Evolutionary conservation across 139 green algal genomes (phyloP).

Genomic region (Spirogloea muscicola): DNA sequence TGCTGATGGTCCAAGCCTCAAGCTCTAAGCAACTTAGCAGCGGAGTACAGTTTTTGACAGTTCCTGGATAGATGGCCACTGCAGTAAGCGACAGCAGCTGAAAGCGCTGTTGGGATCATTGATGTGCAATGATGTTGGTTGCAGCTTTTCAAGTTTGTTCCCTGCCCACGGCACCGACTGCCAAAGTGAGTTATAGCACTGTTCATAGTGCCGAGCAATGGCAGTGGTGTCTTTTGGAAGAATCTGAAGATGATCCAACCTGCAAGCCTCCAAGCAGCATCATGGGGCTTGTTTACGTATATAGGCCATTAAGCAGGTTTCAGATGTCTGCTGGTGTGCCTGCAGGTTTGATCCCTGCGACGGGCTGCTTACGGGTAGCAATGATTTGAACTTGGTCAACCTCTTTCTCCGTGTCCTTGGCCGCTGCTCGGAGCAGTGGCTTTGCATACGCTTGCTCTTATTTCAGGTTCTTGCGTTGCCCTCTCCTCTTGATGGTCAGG

Average conservation of each 20-base stretch:
- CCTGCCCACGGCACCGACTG: slow-evolving; percentile 88
- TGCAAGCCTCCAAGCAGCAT: too few species aligned
- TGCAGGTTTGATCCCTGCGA: slow-evolving; percentile 72
- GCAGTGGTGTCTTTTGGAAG: too few species aligned
- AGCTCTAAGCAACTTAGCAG: not conserved
- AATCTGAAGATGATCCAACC: too few species aligned
- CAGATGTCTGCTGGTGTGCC: too few species aligned
- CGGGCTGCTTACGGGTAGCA: slow-evolving; percentile 67
- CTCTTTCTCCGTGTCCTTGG: slow-evolving; percentile 79
- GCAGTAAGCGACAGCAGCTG: not conserved
- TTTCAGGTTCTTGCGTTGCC: slow-evolving; percentile 60
- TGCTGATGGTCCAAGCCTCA: too few species aligned
- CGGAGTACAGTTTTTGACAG: slow-evolving; percentile 4
- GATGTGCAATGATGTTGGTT: not conserved
- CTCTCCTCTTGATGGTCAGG: not conserved
- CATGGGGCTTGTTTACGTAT: too few species aligned
- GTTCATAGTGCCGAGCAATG: too few species aligned
- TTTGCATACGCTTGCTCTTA: slow-evolving; percentile 79
- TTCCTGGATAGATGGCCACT: not conserved
- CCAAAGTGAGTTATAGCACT: slow-evolving; percentile 62
- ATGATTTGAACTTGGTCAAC: slow-evolving; percentile 94
- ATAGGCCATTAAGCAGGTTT: too few species aligned
- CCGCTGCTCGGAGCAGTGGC: slow-evolving; percentile 67
- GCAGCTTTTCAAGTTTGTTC: slow-evolving; percentile 88
- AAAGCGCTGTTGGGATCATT: not conserved